phyloP scores from a whole-genome alignment of 352 stramenopile species.

The Globisporangium irregulare region DNA sequence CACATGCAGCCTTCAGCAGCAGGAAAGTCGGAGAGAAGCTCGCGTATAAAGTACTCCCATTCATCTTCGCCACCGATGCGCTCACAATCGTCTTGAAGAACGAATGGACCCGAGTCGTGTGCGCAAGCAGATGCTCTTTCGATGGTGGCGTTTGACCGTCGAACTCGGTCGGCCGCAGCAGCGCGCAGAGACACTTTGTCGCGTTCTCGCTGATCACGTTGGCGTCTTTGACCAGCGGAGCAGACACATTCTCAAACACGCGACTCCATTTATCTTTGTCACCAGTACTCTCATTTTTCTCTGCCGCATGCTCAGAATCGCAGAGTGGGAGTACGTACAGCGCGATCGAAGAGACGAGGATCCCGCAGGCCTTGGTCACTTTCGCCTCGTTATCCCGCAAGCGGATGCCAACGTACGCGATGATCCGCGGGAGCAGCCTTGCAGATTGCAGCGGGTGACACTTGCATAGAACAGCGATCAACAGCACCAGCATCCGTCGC shows the following conservation, averaged over 20 bases:
- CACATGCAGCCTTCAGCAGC: slow-evolving; percentile 35
- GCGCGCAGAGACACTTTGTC: slow-evolving; percentile 41
- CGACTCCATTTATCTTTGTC: not conserved
- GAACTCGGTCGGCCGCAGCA: slow-evolving; percentile 52
- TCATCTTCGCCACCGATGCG: slow-evolving; percentile 37
- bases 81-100: slow-evolving; percentile 42
- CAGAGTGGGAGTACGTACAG: slow-evolving; percentile 41
- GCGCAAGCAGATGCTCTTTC: slow-evolving; percentile 21
- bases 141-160: slow-evolving; percentile 39
- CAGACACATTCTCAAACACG: slow-evolving; percentile 34
- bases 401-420: slow-evolving; percentile 42
- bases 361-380: slow-evolving; percentile 52
- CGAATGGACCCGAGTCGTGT: slow-evolving; percentile 30
- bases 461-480: slow-evolving; percentile 51
- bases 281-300: not conserved
- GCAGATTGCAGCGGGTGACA: slow-evolving; percentile 31
- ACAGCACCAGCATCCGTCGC: slow-evolving; percentile 53
- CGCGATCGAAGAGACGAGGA: slow-evolving; percentile 47
- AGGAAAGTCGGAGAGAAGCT: slow-evolving; percentile 50
- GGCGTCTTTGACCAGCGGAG: slow-evolving; percentile 34
- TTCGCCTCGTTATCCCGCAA: slow-evolving; percentile 54
- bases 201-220: slow-evolving; percentile 48
- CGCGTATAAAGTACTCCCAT: slow-evolving; percentile 41
- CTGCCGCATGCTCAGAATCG: not conserved
- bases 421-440: slow-evolving; percentile 41